Conservation (phyloP, 805 yeast genomes). For the Myxozyma kluyveri region DNA sequence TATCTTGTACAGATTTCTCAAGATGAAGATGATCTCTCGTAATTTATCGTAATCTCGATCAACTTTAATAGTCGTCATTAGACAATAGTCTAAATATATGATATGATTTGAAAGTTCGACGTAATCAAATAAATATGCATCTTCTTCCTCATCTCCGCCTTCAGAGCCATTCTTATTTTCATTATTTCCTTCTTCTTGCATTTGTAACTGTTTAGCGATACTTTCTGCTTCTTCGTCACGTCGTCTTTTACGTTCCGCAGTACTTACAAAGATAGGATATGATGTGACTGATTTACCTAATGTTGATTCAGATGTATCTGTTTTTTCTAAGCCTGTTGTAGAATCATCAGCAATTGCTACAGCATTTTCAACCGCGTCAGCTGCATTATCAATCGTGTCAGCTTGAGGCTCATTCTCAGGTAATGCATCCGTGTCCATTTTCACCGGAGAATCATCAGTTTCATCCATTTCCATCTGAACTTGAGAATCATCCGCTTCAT, state of each 20-base stretch:
- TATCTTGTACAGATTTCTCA: slow-evolving; percentile 7
- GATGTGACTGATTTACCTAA: neutral
- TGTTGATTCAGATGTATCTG: neutral
- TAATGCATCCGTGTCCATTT: neutral
- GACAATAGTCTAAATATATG: slow-evolving; percentile 13
- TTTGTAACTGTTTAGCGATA: no score
- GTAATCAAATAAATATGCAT: slow-evolving; percentile 11
- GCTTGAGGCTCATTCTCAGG: neutral
- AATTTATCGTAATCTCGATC: slow-evolving; percentile 17
- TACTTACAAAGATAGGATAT: neutral
- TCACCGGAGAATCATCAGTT: neutral
- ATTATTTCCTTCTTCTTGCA: slow-evolving; percentile 1
- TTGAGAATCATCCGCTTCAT: neutral
- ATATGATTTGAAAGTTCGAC: slow-evolving; percentile 2
- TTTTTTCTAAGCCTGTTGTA: neutral
- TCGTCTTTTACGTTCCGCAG: no score
- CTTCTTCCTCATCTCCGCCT: slow-evolving; percentile 2
- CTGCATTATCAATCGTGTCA: neutral
- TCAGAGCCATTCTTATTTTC: neutral
- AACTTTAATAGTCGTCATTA: slow-evolving; percentile 13
- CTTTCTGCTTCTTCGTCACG: no score
- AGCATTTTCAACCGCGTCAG: neutral
- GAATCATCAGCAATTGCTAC: neutral
- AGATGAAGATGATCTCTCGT: neutral
- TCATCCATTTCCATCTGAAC: neutral